phyloP scores from a whole-genome alignment of 306 rosid species.

The Cicer yamashitae region DNA sequence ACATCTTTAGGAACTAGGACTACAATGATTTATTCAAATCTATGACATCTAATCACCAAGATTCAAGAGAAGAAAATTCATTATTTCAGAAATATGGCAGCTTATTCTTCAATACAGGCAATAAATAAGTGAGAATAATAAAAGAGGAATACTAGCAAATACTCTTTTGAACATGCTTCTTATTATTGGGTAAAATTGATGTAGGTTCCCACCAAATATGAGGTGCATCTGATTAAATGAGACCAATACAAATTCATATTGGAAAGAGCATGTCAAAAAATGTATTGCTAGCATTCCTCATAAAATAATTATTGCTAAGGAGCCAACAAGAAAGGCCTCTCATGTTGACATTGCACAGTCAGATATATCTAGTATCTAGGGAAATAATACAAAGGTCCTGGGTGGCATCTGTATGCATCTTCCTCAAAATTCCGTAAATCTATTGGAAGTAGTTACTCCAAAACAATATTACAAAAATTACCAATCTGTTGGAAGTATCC shows the following conservation, averaged over 20 bases:
- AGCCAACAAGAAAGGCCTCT: not conserved
- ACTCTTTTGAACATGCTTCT: not conserved
- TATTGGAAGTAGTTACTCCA: not conserved
- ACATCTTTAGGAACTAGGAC: constrained; percentile 21
- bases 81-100: constrained; percentile 8
- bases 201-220: constrained; percentile 7
- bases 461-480: constrained; percentile 13
- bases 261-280: not conserved
- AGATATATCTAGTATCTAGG: not conserved
- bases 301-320: not conserved
- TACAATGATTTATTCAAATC: constrained; percentile 13
- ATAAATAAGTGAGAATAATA: constrained; percentile 2
- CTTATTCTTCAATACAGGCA: constrained; percentile 34
- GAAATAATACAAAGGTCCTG: not conserved
- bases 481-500: not conserved
- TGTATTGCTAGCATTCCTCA: not conserved
- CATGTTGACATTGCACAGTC: not conserved
- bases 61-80: constrained; percentile 1
- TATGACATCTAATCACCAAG: constrained; percentile 24
- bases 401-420: constrained; percentile 10
- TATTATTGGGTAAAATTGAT: not conserved
- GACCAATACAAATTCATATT: not conserved
- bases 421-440: not conserved
- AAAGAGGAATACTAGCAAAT: constrained; percentile 7
- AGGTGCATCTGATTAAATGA: not conserved